Evolutionary conservation across 208 protist genomes (phyloP).

Genomic region (Wallacemonas collosoma): DNA sequence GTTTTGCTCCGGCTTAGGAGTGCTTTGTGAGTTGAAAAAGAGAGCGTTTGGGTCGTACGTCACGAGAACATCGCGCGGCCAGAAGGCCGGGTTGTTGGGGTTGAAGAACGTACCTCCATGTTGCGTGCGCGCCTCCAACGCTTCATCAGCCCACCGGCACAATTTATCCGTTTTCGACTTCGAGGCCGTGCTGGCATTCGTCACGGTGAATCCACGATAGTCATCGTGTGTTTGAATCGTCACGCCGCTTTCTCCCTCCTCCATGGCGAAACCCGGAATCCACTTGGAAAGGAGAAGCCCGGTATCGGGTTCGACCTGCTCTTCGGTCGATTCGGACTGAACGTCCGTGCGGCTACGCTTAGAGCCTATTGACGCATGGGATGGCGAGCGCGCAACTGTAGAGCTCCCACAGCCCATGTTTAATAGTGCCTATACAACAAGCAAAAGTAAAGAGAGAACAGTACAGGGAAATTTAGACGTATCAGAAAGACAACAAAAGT

Average conservation of each 20-base stretch:
- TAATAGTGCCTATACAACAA: not conserved
- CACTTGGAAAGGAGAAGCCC: constrained; percentile 9
- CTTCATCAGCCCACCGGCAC: constrained; percentile 67
- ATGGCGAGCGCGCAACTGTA: not conserved
- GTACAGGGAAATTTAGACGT: not conserved
- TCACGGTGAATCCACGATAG: constrained; percentile 53
- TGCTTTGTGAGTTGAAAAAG: constrained; percentile 27
- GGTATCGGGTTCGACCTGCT: constrained; percentile 6
- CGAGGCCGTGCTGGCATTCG: constrained; percentile 48
- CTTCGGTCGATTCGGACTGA: constrained; percentile 2
- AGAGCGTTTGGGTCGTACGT: constrained; percentile 27
- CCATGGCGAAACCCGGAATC: constrained; percentile 35
- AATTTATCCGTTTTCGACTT: constrained; percentile 56
- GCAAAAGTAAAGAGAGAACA: constrained; percentile 13
- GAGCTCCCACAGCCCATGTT: constrained; percentile 42
- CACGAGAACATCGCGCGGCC: constrained; percentile 46
- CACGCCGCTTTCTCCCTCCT: constrained; percentile 28
- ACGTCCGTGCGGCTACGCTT: not conserved
- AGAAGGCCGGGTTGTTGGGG: constrained; percentile 45
- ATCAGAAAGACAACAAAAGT: not conserved
- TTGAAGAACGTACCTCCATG: constrained; percentile 63
- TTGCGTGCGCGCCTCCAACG: constrained; percentile 36
- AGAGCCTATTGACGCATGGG: not conserved
- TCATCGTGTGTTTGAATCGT: constrained; percentile 53
- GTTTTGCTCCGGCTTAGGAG: not conserved